Evolutionary conservation across 2,329 filamentous ascomycete species (phyloP).

Genomic region (Neonectria hederae): DNA sequence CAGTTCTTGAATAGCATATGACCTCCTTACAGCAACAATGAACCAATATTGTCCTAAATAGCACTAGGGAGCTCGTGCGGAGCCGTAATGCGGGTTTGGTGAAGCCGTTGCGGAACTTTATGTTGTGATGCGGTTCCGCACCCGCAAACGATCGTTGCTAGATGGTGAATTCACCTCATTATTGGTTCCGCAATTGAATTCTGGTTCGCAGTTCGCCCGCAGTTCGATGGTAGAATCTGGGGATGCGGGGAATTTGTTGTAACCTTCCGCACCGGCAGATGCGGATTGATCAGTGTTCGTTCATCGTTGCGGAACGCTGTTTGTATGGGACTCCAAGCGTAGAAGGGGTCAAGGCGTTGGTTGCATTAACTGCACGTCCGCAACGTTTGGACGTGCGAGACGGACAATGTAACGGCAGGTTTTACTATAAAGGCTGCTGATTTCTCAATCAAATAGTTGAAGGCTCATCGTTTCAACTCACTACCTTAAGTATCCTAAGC

Average conservation of each 20-base stretch:
- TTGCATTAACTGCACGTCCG: neutral
- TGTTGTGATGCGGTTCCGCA: constrained; percentile 12
- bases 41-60: no score
- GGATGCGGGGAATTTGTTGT: neutral
- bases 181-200: neutral
- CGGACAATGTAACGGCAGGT: neutral
- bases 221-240: neutral
- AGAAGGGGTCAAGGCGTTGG: neutral
- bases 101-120: constrained; percentile 8
- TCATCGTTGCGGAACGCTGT: neutral
- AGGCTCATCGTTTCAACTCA: neutral
- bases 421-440: neutral
- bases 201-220: neutral
- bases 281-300: neutral
- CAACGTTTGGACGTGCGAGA: neutral
- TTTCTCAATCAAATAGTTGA: neutral
- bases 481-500: neutral
- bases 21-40: neutral
- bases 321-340: neutral
- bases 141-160: constrained; percentile 7
- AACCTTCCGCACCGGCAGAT: neutral
- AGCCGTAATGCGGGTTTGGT: constrained; percentile 23
- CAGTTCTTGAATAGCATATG: neutral
- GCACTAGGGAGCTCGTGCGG: constrained; percentile 16
- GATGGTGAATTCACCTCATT: neutral